phyloP scores from a whole-genome alignment of 352 stramenopile genomes.

The Lagenidium sp. region DNA sequence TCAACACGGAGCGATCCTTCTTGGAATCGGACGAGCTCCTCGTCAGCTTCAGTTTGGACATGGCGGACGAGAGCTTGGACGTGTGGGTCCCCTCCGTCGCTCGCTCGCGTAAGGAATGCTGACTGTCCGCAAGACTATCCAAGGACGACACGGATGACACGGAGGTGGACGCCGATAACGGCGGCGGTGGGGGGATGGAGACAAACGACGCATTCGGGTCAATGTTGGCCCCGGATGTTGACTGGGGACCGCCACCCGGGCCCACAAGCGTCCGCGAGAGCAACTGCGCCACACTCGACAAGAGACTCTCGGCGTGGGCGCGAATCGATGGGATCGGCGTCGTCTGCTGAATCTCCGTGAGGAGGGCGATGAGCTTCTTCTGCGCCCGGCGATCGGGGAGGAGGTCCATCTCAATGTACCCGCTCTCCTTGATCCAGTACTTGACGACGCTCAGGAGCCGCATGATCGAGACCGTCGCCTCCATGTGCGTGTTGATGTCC shows the following conservation, averaged over 20 bases:
- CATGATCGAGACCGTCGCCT: constrained; percentile 84
- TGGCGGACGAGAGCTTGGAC: constrained; percentile 33
- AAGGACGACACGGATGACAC: constrained; percentile 22
- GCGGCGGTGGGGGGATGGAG: constrained; percentile 13
- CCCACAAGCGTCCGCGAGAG: too few relatives aligned
- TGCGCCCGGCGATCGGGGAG: constrained; percentile 49
- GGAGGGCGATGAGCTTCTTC: constrained; percentile 63
- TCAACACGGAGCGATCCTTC: constrained; percentile 51
- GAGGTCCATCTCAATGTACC: constrained; percentile 76
- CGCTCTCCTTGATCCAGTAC: constrained; percentile 85
- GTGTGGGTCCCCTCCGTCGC: constrained; percentile 11
- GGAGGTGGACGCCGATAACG: constrained; percentile 18
- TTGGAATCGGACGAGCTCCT: constrained; percentile 75
- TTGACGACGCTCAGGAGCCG: constrained; percentile 79
- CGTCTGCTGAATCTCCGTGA: constrained; percentile 69
- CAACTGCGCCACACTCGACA: constrained; percentile 51
- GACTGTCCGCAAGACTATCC: constrained; percentile 9
- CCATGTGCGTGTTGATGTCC: constrained; percentile 73
- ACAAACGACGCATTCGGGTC: constrained; percentile 1
- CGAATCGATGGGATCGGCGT: constrained; percentile 69
- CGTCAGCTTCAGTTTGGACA: constrained; percentile 54
- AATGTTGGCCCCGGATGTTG: constrained; percentile 40
- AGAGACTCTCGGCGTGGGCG: constrained; percentile 59
- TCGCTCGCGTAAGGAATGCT: not conserved
- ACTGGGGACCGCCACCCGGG: too few relatives aligned